Conservation (phyloP, 805 yeast genomes). For the Schizosaccharomyces cryophilus region DNA sequence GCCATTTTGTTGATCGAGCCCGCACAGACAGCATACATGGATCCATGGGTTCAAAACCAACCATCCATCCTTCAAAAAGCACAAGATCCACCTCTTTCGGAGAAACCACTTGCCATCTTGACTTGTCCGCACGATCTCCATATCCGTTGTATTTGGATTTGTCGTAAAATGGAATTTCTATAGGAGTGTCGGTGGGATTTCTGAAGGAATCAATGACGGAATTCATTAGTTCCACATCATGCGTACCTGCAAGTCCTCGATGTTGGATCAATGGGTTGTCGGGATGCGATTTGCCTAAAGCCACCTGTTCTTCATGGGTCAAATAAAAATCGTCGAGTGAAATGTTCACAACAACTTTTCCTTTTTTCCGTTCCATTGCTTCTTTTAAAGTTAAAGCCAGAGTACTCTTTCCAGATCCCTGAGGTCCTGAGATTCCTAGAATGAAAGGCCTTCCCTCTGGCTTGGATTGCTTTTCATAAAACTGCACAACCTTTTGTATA, state of each 20-base stretch:
- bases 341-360: slow-evolving; percentile 15
- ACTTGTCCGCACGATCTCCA: slow-evolving; percentile 41
- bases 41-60: slow-evolving; percentile 35
- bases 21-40: slow-evolving; percentile 12
- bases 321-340: slow-evolving; percentile 78
- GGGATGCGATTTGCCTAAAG: slow-evolving; percentile 18
- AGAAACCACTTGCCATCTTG: slow-evolving; percentile 18
- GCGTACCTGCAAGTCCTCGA: slow-evolving; percentile 87
- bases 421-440: slow-evolving; percentile 9
- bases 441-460: slow-evolving; percentile 5
- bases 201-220: slow-evolving; percentile 12
- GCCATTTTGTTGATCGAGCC: slow-evolving; percentile 12
- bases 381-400: slow-evolving; percentile 3
- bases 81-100: slow-evolving; percentile 33
- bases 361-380: slow-evolving; percentile 4
- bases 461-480: neutral
- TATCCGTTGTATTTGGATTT: slow-evolving; percentile 45
- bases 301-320: slow-evolving; percentile 33
- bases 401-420: slow-evolving; percentile 10
- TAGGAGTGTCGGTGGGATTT: slow-evolving; percentile 10
- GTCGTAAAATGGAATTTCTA: slow-evolving; percentile 45
- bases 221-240: slow-evolving; percentile 30
- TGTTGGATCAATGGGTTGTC: slow-evolving; percentile 40
- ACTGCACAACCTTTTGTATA: neutral
- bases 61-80: slow-evolving; percentile 84